These are phyloP conservation scores for Filosporella fistucella DNA, from an alignment of 495 filamentous ascomycete species.

Conservation along the genomic window DNA sequence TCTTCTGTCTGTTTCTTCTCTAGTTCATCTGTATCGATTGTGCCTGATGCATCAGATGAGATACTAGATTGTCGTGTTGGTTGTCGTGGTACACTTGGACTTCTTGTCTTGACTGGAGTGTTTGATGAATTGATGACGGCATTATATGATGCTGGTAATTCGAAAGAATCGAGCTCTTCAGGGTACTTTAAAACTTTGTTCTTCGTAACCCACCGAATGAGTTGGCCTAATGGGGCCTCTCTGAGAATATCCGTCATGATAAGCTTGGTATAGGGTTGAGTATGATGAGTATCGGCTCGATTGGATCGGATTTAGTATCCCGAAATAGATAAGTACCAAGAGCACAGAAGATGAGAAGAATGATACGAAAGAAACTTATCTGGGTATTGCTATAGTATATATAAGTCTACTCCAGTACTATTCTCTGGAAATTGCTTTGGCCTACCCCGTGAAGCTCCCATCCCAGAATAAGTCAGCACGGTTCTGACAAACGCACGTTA, in stretches of 20 bases:
- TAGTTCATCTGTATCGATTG: not conserved
- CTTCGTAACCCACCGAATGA: conserved; percentile 43
- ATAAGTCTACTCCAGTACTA: too few relatives aligned
- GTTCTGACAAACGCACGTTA: conserved; percentile 16
- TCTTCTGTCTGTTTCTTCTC: conserved; percentile 19
- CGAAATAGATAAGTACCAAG: too few relatives aligned
- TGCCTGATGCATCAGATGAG: not conserved
- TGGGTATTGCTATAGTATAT: too few relatives aligned
- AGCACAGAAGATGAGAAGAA: too few relatives aligned
- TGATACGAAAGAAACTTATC: too few relatives aligned
- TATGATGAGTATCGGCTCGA: too few relatives aligned
- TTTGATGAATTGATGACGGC: conserved; percentile 25
- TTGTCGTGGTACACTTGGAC: not conserved
- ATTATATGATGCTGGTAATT: conserved; percentile 42
- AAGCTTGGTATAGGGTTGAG: not conserved
- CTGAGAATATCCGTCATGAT: conserved; percentile 34
- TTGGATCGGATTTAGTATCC: too few relatives aligned
- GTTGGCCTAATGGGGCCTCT: conserved; percentile 49
- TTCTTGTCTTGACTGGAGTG: conserved; percentile 6
- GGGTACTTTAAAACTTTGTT: conserved; percentile 49
- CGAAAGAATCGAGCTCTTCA: conserved; percentile 47
- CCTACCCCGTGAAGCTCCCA: not conserved
- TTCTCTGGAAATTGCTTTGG: too few relatives aligned
- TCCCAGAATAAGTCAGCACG: not conserved
- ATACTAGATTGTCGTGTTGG: conserved; percentile 6